These are phyloP conservation scores for Aureobasidium melanogenum DNA, from an alignment of 2,329 filamentous ascomycete species.

Conservation along the genomic window DNA sequence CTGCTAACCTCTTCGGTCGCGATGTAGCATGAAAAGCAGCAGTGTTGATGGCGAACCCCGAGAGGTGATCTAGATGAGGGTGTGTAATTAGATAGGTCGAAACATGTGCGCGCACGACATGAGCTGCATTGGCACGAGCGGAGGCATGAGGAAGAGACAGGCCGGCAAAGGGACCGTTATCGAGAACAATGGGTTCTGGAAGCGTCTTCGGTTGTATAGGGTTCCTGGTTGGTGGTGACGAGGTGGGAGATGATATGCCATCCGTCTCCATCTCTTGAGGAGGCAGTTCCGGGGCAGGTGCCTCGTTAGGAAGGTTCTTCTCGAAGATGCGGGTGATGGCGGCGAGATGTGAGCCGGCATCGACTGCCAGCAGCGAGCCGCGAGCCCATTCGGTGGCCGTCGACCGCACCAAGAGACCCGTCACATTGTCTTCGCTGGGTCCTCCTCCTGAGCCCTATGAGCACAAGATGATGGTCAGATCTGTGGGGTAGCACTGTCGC, in stretches of 20 bases:
- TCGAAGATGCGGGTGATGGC: constrained; percentile 75
- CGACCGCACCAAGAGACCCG: constrained; percentile 80
- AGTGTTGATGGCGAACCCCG: constrained; percentile 87
- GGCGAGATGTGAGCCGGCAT: constrained; percentile 82
- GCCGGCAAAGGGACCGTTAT: constrained; percentile 68
- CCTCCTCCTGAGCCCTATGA: constrained; percentile 77
- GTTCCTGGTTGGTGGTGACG: constrained; percentile 28
- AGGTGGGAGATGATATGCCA: constrained; percentile 15
- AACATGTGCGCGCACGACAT: constrained; percentile 70
- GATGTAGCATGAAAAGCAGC: constrained; percentile 71
- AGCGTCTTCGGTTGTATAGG: not conserved
- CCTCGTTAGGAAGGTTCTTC: constrained; percentile 38
- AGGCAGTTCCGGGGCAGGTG: constrained; percentile 11
- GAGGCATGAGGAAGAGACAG: constrained; percentile 59
- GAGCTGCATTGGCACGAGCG: constrained; percentile 66
- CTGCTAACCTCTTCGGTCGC: constrained; percentile 74
- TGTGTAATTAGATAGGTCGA: constrained; percentile 91
- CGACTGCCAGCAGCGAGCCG: constrained; percentile 80
- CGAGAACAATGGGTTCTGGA: constrained; percentile 43
- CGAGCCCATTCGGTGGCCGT: constrained; percentile 68
- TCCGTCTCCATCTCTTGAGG: not conserved
- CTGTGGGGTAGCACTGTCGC: not conserved
- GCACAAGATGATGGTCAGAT: constrained; percentile 3
- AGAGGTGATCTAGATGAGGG: constrained; percentile 91
- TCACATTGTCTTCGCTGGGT: constrained; percentile 81